Conservation (phyloP, 2,329 filamentous ascomycete species). For the Aspergillus sp. region DNA sequence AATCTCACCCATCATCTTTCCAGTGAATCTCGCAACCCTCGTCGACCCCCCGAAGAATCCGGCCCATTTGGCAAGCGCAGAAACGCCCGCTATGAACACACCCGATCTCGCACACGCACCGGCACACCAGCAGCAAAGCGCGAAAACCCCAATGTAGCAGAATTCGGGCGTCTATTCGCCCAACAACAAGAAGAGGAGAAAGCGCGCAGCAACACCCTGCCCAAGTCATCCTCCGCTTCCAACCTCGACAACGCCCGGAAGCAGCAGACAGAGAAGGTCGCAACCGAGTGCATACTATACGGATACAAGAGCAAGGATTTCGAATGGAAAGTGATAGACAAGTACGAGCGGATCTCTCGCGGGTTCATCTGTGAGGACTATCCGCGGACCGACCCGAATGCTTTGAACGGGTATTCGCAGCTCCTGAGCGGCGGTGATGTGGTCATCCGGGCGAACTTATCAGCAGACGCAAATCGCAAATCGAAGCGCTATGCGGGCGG, state of each 20-base stretch:
- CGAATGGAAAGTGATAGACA: constrained; percentile 82
- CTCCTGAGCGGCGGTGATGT: constrained; percentile 72
- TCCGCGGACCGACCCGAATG: constrained; percentile 75
- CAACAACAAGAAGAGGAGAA: constrained; percentile 49
- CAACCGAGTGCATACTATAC: constrained; percentile 80
- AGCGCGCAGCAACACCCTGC: constrained; percentile 30
- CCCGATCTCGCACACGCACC: constrained; percentile 57
- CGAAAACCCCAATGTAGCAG: constrained; percentile 55
- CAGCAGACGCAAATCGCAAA: constrained; percentile 71
- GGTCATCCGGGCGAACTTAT: constrained; percentile 67
- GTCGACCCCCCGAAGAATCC: constrained; percentile 59
- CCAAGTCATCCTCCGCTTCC: constrained; percentile 44
- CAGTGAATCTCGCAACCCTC: constrained; percentile 52
- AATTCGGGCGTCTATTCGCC: constrained; percentile 49
- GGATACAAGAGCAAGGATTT: constrained; percentile 71
- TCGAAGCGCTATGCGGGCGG: constrained; percentile 82
- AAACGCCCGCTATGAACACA: constrained; percentile 46
- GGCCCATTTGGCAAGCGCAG: constrained; percentile 62
- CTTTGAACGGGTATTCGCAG: constrained; percentile 69
- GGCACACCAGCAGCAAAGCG: constrained; percentile 57
- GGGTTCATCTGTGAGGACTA: constrained; percentile 93
- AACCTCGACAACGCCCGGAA: constrained; percentile 43
- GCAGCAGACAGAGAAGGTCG: constrained; percentile 51
- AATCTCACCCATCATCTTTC: constrained; percentile 25
- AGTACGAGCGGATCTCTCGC: constrained; percentile 78